Conservation (phyloP, 2,329 filamentous ascomycete species). For the Colletotrichum sp. region DNA sequence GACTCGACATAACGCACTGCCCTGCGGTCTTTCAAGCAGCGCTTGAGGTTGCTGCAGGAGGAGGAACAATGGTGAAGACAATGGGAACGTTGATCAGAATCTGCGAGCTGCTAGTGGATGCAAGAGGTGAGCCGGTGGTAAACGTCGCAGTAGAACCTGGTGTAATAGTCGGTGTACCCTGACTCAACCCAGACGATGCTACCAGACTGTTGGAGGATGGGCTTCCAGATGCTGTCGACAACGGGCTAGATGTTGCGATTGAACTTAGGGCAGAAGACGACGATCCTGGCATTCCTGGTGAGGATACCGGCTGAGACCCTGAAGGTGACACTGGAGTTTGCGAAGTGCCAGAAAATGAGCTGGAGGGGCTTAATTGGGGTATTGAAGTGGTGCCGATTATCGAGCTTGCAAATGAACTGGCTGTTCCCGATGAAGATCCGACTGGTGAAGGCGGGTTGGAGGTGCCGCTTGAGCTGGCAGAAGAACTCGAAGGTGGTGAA, state of each 20-base stretch:
- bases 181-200: not conserved
- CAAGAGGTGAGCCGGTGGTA: not conserved
- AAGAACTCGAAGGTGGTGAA: not conserved
- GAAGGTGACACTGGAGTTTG: not conserved
- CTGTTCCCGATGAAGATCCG: not conserved
- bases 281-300: not conserved
- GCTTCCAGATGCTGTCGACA: not conserved
- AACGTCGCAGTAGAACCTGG: not conserved
- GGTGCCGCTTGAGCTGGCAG: not conserved
- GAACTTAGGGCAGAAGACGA: not conserved
- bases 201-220: not conserved
- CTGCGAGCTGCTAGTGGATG: not conserved
- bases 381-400: not conserved
- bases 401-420: not conserved
- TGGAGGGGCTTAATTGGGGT: not conserved
- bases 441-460: not conserved
- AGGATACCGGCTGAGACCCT: not conserved
- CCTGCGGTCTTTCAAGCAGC: not conserved
- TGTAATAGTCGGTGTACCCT: not conserved
- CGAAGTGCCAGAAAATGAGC: not conserved
- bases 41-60: not conserved
- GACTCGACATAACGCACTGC: not conserved
- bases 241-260: not conserved
- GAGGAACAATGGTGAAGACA: not conserved
- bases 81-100: not conserved